A percentile compares a stretch with the other conserved stretches of the same genome.
Evolutionary conservation across 2,329 filamentous ascomycete species (phyloP).

Genomic region (Ceratocystiopsis minuta): DNA sequence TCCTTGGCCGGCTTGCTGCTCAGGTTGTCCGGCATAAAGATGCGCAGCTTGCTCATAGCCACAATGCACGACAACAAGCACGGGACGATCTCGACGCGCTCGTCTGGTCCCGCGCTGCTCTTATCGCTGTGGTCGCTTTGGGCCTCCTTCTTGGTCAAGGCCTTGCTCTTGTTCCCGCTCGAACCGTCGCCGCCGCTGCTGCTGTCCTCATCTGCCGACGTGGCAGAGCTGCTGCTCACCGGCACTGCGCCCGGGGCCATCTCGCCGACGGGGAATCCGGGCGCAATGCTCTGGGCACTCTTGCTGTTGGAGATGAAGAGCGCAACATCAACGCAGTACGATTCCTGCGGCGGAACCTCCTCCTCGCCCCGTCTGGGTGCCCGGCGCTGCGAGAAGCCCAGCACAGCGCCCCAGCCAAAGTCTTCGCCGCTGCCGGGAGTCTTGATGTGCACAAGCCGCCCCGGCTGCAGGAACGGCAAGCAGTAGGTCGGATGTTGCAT

Average conservation of each 20-base stretch:
- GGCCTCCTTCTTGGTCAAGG: background rate
- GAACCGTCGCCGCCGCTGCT: background rate
- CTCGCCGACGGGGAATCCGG: conserved; percentile 20
- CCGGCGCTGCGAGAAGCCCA: conserved; percentile 52
- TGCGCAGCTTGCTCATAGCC: conserved; percentile 63
- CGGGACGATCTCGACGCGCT: conserved; percentile 64
- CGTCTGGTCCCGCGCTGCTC: conserved; percentile 1
- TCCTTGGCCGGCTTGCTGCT: conserved; percentile 45
- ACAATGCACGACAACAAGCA: conserved; percentile 75
- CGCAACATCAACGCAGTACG: conserved; percentile 67
- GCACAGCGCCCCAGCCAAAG: conserved; percentile 87
- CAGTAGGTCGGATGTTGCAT: conserved; percentile 86
- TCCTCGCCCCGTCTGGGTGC: conserved; percentile 44
- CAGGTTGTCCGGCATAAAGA: conserved; percentile 68
- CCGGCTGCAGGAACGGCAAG: conserved; percentile 65
- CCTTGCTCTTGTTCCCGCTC: background rate
- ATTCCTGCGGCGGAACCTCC: conserved; percentile 55
- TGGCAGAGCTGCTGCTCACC: conserved; percentile 36
- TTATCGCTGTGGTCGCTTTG: background rate
- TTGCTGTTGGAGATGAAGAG: conserved; percentile 36
- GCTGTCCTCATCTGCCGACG: conserved; percentile 15
- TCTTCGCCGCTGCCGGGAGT: conserved; percentile 54
- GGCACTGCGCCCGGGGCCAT: conserved; percentile 48
- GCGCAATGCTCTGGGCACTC: conserved; percentile 25
- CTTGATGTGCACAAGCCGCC: conserved; percentile 76